Evolutionary conservation across 805 yeast genomes (phyloP).

Genomic region (Wickerhamiella domercqiae): DNA sequence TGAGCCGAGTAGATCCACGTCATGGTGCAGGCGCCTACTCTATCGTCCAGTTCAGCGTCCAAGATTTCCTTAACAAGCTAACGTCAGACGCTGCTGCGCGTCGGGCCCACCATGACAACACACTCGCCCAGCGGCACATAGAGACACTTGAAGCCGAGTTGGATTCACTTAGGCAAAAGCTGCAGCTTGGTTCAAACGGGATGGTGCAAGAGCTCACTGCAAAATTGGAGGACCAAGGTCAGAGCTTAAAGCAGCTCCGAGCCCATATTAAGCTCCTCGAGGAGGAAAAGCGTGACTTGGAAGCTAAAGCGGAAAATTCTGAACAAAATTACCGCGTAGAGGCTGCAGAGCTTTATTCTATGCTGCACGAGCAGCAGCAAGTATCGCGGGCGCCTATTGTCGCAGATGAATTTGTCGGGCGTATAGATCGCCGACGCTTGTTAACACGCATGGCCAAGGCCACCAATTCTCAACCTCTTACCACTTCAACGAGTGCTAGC

Average conservation of each 20-base stretch:
- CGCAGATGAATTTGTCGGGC: conserved; percentile 15
- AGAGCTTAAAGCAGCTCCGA: conserved; percentile 42
- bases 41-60: conserved; percentile 59
- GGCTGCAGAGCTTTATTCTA: conserved; percentile 44
- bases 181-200: conserved; percentile 65
- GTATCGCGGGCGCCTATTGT: conserved; percentile 3
- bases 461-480: not conserved
- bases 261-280: conserved; percentile 46
- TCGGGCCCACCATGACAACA: conserved; percentile 46
- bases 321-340: conserved; percentile 35
- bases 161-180: conserved; percentile 47
- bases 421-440: conserved; percentile 22
- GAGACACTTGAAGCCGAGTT: conserved; percentile 45
- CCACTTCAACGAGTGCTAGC: not conserved
- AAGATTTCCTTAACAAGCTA: conserved; percentile 51
- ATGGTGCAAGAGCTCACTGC: conserved; percentile 42
- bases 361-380: conserved; percentile 31
- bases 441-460: conserved; percentile 17
- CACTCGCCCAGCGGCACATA: conserved; percentile 36
- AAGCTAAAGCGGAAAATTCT: conserved; percentile 26
- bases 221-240: conserved; percentile 49
- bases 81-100: conserved; percentile 78
- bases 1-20: conserved; percentile 29
- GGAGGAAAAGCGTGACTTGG: conserved; percentile 46
- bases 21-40: conserved; percentile 29